Evolutionary conservation across 1,284 basidiomycete species (phyloP).

Genomic region (Kwoniella shivajii): DNA sequence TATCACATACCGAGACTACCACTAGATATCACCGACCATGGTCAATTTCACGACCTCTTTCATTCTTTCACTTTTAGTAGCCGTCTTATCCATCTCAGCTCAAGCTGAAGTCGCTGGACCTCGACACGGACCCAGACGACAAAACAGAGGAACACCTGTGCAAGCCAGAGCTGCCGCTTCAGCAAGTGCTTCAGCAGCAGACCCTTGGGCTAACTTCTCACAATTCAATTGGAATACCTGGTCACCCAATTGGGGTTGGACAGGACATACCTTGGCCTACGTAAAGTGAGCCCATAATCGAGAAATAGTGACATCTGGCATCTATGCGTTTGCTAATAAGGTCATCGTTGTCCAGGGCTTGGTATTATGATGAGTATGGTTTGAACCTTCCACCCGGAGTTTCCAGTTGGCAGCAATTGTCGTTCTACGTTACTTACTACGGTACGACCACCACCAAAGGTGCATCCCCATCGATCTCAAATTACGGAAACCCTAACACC

Average conservation of each 20-base stretch:
- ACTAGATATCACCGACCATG: constrained; percentile 7
- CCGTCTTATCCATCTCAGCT: neutral
- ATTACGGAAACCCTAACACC: constrained; percentile 8
- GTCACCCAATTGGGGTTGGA: constrained; percentile 16
- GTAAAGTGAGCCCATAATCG: constrained; percentile 15
- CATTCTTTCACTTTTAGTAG: constrained; percentile 9
- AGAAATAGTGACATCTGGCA: neutral
- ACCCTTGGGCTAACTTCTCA: constrained; percentile 20
- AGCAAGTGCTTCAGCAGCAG: neutral
- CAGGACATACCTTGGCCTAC: constrained; percentile 16
- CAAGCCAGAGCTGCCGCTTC: neutral
- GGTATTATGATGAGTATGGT: constrained; percentile 22
- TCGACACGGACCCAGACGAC: neutral
- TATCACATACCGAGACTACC: neutral
- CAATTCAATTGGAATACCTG: constrained; percentile 15
- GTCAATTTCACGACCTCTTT: constrained; percentile 12
- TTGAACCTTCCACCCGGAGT: constrained; percentile 19
- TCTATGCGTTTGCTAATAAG: neutral
- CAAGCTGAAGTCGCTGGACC: constrained; percentile 1
- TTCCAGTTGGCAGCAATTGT: constrained; percentile 14
- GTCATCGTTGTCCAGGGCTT: constrained; percentile 8
- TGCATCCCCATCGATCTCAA: constrained; percentile 10
- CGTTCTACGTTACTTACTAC: constrained; percentile 19
- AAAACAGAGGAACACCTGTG: neutral
- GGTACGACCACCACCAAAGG: constrained; percentile 15